phyloP scores from a whole-genome alignment of 768 basidiomycete genomes.

The Boletus tomentosulus region DNA sequence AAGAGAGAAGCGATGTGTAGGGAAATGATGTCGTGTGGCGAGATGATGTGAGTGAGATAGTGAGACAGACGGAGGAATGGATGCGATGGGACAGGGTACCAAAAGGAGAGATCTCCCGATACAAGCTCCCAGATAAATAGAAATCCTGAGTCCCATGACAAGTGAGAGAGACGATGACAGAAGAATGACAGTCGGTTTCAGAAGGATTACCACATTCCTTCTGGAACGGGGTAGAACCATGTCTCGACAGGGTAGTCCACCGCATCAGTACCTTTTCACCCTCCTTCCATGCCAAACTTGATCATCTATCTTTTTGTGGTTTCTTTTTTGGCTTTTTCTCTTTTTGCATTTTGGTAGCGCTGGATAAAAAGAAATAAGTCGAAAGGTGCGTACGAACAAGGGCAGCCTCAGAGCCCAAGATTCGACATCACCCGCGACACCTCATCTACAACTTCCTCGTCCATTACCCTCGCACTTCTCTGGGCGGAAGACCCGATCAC shows the following conservation, averaged over 20 bases:
- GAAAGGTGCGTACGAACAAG: constrained; percentile 12
- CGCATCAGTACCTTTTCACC: constrained; percentile 4
- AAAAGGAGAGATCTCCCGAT: constrained; percentile 25
- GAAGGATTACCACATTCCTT: constrained; percentile 17
- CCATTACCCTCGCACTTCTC: constrained; percentile 36
- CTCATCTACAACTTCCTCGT: constrained; percentile 62
- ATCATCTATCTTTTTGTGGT: constrained; percentile 1
- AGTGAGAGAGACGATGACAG: constrained; percentile 17
- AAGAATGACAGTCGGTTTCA: constrained; percentile 17
- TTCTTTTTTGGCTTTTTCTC: neutral
- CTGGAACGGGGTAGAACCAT: constrained; percentile 20
- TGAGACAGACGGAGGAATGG: constrained; percentile 14
- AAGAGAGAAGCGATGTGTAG: constrained; percentile 15
- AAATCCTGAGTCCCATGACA: constrained; percentile 30
- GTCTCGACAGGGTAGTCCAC: constrained; percentile 19
- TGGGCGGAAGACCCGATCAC: constrained; percentile 44
- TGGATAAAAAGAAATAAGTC: constrained; percentile 7
- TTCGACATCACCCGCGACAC: constrained; percentile 77
- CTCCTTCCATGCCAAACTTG: constrained; percentile 8
- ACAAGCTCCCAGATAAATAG: constrained; percentile 33
- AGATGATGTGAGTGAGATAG: constrained; percentile 25
- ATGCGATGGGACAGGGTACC: constrained; percentile 26
- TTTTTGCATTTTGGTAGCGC: constrained; percentile 2
- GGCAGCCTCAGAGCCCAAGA: constrained; percentile 49
- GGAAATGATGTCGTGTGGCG: constrained; percentile 28